Percentiles rank a stretch among this genome's conserved stretches.
Conservation (phyloP, 306 rosid species). For the Begonia fuchsioides region DNA sequence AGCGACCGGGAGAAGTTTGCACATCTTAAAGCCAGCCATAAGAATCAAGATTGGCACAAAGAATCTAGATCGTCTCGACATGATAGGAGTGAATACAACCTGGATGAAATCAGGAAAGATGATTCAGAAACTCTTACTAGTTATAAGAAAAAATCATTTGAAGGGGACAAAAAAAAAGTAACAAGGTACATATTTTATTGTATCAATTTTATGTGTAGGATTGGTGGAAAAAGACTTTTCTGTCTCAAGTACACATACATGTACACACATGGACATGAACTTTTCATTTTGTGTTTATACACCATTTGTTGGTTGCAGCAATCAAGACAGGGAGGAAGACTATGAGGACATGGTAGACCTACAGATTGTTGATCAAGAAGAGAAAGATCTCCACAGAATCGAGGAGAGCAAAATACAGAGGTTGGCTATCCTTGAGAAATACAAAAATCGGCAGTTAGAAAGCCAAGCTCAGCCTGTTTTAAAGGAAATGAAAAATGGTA, state of each 20-base stretch:
- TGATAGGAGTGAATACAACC: slow-evolving; percentile 30
- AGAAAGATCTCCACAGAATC: slow-evolving; percentile 78
- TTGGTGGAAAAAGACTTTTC: not conserved
- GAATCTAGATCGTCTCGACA: slow-evolving; percentile 33
- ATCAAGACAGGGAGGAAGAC: slow-evolving; percentile 56
- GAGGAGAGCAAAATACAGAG: slow-evolving; percentile 88
- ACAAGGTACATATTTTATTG: not conserved
- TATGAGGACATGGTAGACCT: slow-evolving; percentile 35
- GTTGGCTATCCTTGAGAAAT: slow-evolving; percentile 85
- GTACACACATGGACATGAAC: not conserved
- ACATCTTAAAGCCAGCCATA: slow-evolving; percentile 24
- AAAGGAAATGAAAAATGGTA: slow-evolving; percentile 39
- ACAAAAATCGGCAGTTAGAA: slow-evolving; percentile 35
- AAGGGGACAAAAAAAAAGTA: slow-evolving; percentile 17
- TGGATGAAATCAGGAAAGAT: slow-evolving; percentile 20
- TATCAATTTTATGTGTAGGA: not conserved
- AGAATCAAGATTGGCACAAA: slow-evolving; percentile 24
- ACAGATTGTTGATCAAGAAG: slow-evolving; percentile 69
- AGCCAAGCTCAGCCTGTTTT: slow-evolving; percentile 27
- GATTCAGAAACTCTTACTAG: slow-evolving; percentile 15
- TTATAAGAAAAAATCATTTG: slow-evolving; percentile 16
- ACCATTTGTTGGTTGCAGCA: slow-evolving; percentile 24
- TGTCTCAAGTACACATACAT: no score
- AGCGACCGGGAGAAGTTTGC: slow-evolving; percentile 33
- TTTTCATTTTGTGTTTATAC: not conserved